Base-by-base conservation (phyloP, 352 stramenopile genomes). In the Pythium aristosporum region DNA sequence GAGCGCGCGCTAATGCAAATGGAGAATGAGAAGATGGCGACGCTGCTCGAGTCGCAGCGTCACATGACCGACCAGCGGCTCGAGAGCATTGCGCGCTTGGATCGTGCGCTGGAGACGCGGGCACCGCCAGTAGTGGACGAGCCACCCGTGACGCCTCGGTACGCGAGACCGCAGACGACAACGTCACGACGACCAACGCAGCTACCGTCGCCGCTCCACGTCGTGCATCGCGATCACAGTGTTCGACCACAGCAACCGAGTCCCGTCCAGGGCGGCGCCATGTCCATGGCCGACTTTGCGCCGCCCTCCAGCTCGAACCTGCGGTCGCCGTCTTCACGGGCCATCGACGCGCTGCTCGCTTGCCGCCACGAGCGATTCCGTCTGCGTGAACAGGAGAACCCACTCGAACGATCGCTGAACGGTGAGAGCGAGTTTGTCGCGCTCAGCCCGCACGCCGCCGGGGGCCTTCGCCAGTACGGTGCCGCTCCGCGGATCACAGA, bases 1-100 rank as follows among this genome's bases (percentile, higher is more conserved):
- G 81, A 92, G 34, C 74, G 80, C 39, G 69, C 74, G 37, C 61
- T 87, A 30, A 62, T 91, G 52, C 82, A 91, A 57, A 64, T 91
- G 41, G 84, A 93, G 49, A 93, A 91, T 42, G 84, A 93, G 64
- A 80, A 81, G 42, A 85, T 90, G 76, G 73, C 73, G 9, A 82
- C 61, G 46, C 66, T 88, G 20, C 69, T 93, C 30, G 82, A 91
- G 37, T 69, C 77, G 0, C 79, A 92, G 56, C 75, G 80, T 16
- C 75, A 74, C 13, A 65, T 88, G 23, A 80, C 81, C 5, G 82
- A 88, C 37, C 74, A 87, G 52, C 73, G 86, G 20, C 61, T 74
- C 1, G 76, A 88, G 25, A 62, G 52, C 9, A 62, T 68, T 21
- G 61, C 34, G 9, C 52, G 55, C 11, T 20, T 68, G 10, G 63